A percentile compares a stretch with the other conserved stretches of the same genome.
Conservation (phyloP, 2,329 filamentous ascomycete genomes). For the Paraconiothyrium sp. region DNA sequence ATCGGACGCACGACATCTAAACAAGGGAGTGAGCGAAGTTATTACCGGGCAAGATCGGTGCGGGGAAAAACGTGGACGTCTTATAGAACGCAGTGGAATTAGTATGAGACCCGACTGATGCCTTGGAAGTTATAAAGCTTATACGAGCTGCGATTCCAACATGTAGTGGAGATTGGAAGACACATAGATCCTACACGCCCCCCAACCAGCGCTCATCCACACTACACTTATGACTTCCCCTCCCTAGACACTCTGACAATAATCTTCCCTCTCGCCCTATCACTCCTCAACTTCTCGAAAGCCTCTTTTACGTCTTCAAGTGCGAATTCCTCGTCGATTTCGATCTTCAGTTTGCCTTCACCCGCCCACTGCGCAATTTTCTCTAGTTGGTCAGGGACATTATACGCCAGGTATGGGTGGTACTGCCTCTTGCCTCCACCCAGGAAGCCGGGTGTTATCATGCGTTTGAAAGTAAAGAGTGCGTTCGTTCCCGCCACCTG, state of each 20-base stretch:
- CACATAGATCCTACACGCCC: too few species aligned
- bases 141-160: too few species aligned
- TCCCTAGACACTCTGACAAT: constrained; percentile 46
- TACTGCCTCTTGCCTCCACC: constrained; percentile 60
- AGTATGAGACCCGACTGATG: too few species aligned
- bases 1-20: too few species aligned
- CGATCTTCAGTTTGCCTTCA: constrained; percentile 64
- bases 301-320: constrained; percentile 65
- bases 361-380: constrained; percentile 61
- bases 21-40: too few species aligned
- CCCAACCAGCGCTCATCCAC: too few species aligned
- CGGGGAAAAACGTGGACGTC: too few species aligned
- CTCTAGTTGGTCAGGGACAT: background rate
- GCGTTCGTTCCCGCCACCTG: constrained; percentile 31
- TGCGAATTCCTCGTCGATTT: constrained; percentile 63
- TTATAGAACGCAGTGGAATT: too few species aligned
- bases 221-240: background rate
- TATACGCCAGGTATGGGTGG: constrained; percentile 42
- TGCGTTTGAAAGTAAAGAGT: constrained; percentile 22
- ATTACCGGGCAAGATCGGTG: too few species aligned
- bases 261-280: constrained; percentile 66
- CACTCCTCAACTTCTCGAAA: constrained; percentile 64
- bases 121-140: too few species aligned
- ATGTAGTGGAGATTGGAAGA: too few species aligned
- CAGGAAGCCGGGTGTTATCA: constrained; percentile 47